Evolutionary conservation across 768 basidiomycete species (phyloP).

Genomic region (Tricholomella constricta): DNA sequence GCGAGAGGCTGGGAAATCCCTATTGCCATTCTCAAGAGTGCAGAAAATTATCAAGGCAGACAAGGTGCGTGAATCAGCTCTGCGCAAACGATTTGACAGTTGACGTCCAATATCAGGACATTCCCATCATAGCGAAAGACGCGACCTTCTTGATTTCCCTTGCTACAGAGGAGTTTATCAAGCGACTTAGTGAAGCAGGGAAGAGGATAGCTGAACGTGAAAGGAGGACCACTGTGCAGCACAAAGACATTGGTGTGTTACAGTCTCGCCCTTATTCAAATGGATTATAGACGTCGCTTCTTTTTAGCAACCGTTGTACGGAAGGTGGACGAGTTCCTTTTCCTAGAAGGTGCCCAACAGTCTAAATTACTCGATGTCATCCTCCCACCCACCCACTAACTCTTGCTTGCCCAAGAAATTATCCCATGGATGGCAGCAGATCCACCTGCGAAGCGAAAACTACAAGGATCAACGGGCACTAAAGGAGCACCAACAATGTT

Average conservation of each 20-base stretch:
- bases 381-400: neutral
- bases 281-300: neutral
- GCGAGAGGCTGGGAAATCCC: slow-evolving; percentile 61
- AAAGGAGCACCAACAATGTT: slow-evolving; percentile 42
- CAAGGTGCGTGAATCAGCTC: slow-evolving; percentile 47
- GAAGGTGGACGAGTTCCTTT: slow-evolving; percentile 73
- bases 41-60: slow-evolving; percentile 88
- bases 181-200: slow-evolving; percentile 69
- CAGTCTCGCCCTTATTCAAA: neutral
- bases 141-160: slow-evolving; percentile 78
- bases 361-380: slow-evolving; percentile 12
- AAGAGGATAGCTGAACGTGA: slow-evolving; percentile 71
- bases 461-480: slow-evolving; percentile 29
- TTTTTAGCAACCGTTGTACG: slow-evolving; percentile 58
- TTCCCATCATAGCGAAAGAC: slow-evolving; percentile 75
- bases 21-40: slow-evolving; percentile 75
- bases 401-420: slow-evolving; percentile 44
- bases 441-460: slow-evolving; percentile 44
- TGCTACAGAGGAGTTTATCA: slow-evolving; percentile 89
- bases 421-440: slow-evolving; percentile 54
- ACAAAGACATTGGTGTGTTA: slow-evolving; percentile 74
- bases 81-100: neutral
- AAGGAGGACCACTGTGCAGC: slow-evolving; percentile 72
- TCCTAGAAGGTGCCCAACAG: slow-evolving; percentile 86
- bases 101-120: slow-evolving; percentile 49